phyloP scores from a whole-genome alignment of 176 grass and related monocot genomes.

The Oryza australiensis region DNA sequence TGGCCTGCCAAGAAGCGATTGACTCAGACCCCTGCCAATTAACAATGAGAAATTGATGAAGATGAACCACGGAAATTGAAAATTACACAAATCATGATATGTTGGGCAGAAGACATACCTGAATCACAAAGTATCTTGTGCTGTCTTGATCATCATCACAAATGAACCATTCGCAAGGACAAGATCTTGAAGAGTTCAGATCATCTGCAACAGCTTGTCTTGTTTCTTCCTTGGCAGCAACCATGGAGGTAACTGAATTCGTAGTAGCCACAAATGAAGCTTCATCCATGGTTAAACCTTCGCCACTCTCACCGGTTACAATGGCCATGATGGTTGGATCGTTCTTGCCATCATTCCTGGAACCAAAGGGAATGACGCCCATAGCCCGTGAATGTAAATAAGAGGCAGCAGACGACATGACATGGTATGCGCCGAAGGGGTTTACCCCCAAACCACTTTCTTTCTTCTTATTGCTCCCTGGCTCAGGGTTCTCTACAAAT shows the following conservation, averaged over 20 bases:
- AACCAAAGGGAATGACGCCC: slow-evolving; percentile 64
- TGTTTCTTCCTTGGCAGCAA: slow-evolving; percentile 83
- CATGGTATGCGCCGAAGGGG: slow-evolving; percentile 56
- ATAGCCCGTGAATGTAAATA: slow-evolving; percentile 62
- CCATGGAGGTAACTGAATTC: slow-evolving; percentile 88
- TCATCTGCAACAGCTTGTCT: slow-evolving; percentile 81
- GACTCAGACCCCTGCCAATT: slow-evolving; percentile 78
- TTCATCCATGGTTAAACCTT: slow-evolving; percentile 51
- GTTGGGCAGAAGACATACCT: slow-evolving; percentile 48
- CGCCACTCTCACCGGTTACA: slow-evolving; percentile 25
- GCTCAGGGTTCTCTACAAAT: neutral
- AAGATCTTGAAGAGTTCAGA: slow-evolving; percentile 73
- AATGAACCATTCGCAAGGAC: slow-evolving; percentile 78
- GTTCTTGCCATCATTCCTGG: slow-evolving; percentile 19
- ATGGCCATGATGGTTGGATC: slow-evolving; percentile 39
- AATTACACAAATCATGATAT: neutral
- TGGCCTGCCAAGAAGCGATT: slow-evolving; percentile 88
- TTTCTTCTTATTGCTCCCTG: slow-evolving; percentile 20
- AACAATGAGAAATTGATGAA: slow-evolving; percentile 22
- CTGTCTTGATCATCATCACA: slow-evolving; percentile 69
- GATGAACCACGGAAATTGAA: neutral
- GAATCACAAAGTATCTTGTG: slow-evolving; percentile 93
- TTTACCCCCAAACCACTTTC: slow-evolving; percentile 41
- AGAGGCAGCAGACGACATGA: slow-evolving; percentile 71
- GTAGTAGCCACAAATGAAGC: slow-evolving; percentile 78